Evolutionary conservation across 2,329 filamentous ascomycete genomes (phyloP).

Genomic region (Bimuria novae-zelandiae): DNA sequence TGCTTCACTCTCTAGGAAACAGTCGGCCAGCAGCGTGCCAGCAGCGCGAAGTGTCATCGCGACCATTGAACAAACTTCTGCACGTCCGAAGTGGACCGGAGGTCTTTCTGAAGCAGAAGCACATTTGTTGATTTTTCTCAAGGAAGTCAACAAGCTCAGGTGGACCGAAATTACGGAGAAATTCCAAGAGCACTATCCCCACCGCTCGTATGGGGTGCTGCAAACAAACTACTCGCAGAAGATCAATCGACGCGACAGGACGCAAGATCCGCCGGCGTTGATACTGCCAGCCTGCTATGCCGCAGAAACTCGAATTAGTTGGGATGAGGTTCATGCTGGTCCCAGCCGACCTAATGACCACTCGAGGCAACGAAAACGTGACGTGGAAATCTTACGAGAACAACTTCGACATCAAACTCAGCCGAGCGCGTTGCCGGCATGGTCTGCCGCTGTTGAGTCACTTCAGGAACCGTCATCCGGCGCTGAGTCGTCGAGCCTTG

Average conservation of each 20-base stretch:
- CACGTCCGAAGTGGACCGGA: background rate
- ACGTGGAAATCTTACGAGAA: background rate
- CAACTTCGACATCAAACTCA: background rate
- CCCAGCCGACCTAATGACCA: constrained; percentile 6
- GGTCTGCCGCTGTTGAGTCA: background rate
- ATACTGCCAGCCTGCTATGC: constrained; percentile 32
- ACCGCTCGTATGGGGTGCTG: constrained; percentile 29
- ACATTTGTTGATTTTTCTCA: constrained; percentile 47
- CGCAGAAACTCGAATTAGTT: constrained; percentile 30
- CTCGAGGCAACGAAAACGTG: background rate
- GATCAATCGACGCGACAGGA: constrained; percentile 32
- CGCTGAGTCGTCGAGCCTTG: constrained; percentile 19
- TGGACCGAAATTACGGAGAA: constrained; percentile 44
- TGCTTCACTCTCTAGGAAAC: background rate
- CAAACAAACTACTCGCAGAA: constrained; percentile 35
- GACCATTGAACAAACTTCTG: background rate
- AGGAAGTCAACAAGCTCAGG: constrained; percentile 43
- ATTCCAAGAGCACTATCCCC: constrained; percentile 35
- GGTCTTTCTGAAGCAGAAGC: constrained; percentile 28
- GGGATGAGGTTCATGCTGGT: constrained; percentile 21
- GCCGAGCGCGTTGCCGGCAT: background rate
- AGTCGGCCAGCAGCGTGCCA: background rate
- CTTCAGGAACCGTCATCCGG: constrained; percentile 25
- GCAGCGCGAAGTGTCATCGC: background rate
- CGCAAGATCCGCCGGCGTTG: constrained; percentile 27